Evolutionary conservation across 371 early-diverging fungal species (phyloP), one percentile per base, ranked within the genome.

Genomic region (Apophysomyces trapeziformis): DNA sequence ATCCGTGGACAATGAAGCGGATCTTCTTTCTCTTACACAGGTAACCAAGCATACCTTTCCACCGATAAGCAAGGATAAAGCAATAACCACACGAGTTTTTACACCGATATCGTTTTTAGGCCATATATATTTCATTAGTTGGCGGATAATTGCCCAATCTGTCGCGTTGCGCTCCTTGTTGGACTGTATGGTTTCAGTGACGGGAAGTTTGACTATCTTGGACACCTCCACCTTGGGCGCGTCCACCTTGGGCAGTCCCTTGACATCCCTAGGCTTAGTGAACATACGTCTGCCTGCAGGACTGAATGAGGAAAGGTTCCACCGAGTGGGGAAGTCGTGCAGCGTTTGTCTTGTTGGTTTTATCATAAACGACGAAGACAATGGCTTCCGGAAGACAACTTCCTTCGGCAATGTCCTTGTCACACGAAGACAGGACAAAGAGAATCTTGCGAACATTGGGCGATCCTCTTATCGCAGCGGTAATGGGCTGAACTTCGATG

Each of bases 61-160:
- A 21, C 87, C 83, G 12, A 95, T 76, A 57, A 98, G 85, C 36
- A 96, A 81, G 18, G 85, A 71, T 39, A 98, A 66, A 0, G 98
- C 96, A 14, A 87, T 74, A 2, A 95, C 87, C 1, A 98, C 96
- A n/a, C 97, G 88, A 12, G 88, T 77, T 73, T 95, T 95, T 5
- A 90, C 87, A 4, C 87, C 79, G n/a, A 70, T 64, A 65, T 94
- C 91, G 61, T 90, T 88, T 71, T 90, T 92, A 38, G 97, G 97
- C 97, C 97, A 97, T 11, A 97, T 86, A 74, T 95, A 95, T 54
- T 86, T 84, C 66, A 87, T 79, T 66, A 97, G 78, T 66, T 93
- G 88, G 61, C 86, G 88, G 60, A 97, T 82, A 43, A 97, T 93
- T 59, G 84, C 80, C 79, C 85, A 85, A 71, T 93, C 89, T 5